Base-by-base conservation (phyloP, 768 basidiomycete species). In the Tricholoma hemisulphureum region DNA sequence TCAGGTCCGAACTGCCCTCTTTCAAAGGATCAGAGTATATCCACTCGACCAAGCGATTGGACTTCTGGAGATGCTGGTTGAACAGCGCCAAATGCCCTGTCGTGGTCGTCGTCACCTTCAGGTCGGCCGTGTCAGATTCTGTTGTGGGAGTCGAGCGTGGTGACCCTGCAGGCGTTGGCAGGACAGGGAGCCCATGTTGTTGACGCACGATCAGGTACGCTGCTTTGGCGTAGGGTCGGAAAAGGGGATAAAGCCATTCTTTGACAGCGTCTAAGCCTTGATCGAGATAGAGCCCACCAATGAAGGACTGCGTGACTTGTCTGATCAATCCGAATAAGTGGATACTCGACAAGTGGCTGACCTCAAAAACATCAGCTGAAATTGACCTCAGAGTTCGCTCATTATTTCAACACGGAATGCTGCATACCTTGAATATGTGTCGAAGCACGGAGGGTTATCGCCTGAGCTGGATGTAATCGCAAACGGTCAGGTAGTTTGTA, bases 331-430 rank as follows among this genome's bases (percentile, higher is more conserved):
- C 41, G 41, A 41, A 20, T 48, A 46, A 21, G 16, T 21, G 18
- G 5, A 32, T n/a, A 2, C 3, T n/a, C 21, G 21, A 29, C 7
- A 20, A 21, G 1, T 31, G 23, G 69, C 76, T 62, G 63, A 88
- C 90, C 81, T 93, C 91, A 63, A 93, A 88, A 21, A 91, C 77
- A 64, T 93, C 88, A 50, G 91, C 91, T 91, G 64, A 23, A 60
- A 35, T 11, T 57, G 21, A 48, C 45, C 55, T 56, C 51, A 45
- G 57, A 10, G 32, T 46, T 50, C 54, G 46, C n/a, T 43, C 29
- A 35, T 55, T 41, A 37, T 52, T 57, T 9, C 32, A 35, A 61
- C 51, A 63, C 48, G 43, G 29, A 32, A 21, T 43, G 18, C 14
- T 20, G 6, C 63, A 77, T 39, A 87, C 90, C 90, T 82, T 89